Evolutionary conservation across 148 eudicot species (phyloP), one percentile per base, ranked within the genome.

Genomic region (Cornus controversa): DNA sequence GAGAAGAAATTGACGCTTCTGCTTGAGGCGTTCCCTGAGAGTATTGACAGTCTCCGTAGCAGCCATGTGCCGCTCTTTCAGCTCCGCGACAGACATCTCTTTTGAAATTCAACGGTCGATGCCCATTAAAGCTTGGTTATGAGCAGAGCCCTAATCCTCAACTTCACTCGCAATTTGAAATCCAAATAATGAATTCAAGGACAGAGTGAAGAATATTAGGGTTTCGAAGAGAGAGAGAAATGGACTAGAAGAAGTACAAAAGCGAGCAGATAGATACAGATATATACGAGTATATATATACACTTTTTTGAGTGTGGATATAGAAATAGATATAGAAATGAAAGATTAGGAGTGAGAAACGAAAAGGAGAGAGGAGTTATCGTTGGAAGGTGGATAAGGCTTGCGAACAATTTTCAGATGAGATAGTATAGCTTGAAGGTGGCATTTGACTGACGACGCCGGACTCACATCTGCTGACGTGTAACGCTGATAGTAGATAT

Each of bases 51-150:
- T 88, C 69, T 90, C 92, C 6, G 90, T 81, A 6, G 97, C 99
- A 9, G 91, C 94, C 60, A 70, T 40, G 82, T 96, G 99, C 70
- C 90, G 87, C 78, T 91, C 97, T 77, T 93, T 93, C 67, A 93
- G 85, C 81, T 91, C 98, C 3, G 86, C 77, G n/a, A 96, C 93
- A 24, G 99, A 90, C 87, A 93, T 81, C 72, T 73, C 57, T 84
- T 65, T 6, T 13, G 1, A 24, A 66, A 24, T 64, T 23, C 31
- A 62, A 24, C 15, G 62, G 70, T 36, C 8, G 25, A 16, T 22
- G 45, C 18, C 42, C 25, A 69, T 45, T 53, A 24, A 67, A 53
- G 25, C 45, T 54, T 27, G 54, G 37, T 64, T 50, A 64, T 15
- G 34, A 63, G 65, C 26, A 47, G 67, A 66, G 77, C 72, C 66